Base-by-base conservation (phyloP, 2,329 filamentous ascomycete species). In the Dothideomycetes sp. region DNA sequence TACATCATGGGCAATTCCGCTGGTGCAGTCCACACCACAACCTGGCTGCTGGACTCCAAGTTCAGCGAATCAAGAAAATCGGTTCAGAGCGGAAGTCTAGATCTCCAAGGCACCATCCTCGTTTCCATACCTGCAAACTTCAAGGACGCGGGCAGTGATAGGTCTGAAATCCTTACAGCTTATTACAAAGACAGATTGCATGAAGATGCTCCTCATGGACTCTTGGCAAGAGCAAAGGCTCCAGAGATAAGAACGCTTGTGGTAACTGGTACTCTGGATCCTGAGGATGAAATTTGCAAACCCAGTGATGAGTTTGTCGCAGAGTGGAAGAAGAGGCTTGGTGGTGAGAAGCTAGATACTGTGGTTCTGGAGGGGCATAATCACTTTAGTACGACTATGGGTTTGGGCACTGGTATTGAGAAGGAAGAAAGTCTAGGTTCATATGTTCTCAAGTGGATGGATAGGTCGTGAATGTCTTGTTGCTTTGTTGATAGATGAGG, bases 1-100 rank as follows among this genome's bases (percentile, higher is more conserved):
- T 60, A 59, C 42, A 38, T 64, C 10, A 50, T 65, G 48, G 63
- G 63, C 0, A 65, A 65, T 44, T 65, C 63, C 3, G 63, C 62
- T 2, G 63, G 63, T 7, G 63, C 61, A 16, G 54, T 63, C 7
- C 61, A 66, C 38, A 42, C 56, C 15, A 41, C 56, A 1, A 65
- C 62, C 1, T 65, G 59, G 35, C 49, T 64, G 13, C 48, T 65
- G 2, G 40, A 58, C 10, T 29, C 54, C 8, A 40, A 35, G 8
- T 52, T 51, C 34, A 40, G 41, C 4, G 32, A 32, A 6, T 51
- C 51, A 4, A 41, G 52, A 38, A 37, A 36, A 13, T 47, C 45
- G 16, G 34, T 54, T 5, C 28, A 48, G 4, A 43, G 12, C 7
- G 49, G 48, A 5, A 28, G 29, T 7, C 28, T 35, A 2, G 39